phyloP scores from a whole-genome alignment of 768 basidiomycete species.

The Tylopilus plumbeoviolaceoides region DNA sequence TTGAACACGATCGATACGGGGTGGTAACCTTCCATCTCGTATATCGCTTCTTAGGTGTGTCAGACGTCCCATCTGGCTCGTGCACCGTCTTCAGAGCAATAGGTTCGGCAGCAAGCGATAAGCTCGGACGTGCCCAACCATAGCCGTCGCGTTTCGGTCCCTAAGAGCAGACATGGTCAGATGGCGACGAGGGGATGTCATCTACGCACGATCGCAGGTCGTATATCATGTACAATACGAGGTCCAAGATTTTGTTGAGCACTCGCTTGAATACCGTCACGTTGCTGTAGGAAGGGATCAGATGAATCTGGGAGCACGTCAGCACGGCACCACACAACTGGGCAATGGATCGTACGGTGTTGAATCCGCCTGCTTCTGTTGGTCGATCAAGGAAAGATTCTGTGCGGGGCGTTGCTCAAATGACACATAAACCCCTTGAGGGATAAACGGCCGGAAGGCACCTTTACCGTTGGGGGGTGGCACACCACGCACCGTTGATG shows the following conservation, averaged over 20 bases:
- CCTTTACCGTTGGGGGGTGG: slow-evolving; percentile 18
- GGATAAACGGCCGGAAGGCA: slow-evolving; percentile 44
- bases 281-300: slow-evolving; percentile 63
- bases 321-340: slow-evolving; percentile 5
- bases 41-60: too few relatives aligned
- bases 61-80: slow-evolving; percentile 65
- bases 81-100: slow-evolving; percentile 67
- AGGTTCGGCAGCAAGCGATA: slow-evolving; percentile 66
- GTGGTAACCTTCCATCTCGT: too few relatives aligned
- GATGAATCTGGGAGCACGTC: slow-evolving; percentile 54
- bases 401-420: too few relatives aligned
- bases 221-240: slow-evolving; percentile 61
- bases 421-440: slow-evolving; percentile 79
- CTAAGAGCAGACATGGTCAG: slow-evolving; percentile 9
- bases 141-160: slow-evolving; percentile 53
- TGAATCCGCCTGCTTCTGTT: slow-evolving; percentile 54
- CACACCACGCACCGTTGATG: too few relatives aligned
- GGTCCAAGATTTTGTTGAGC: slow-evolving; percentile 12
- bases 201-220: slow-evolving; percentile 60
- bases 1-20: slow-evolving; percentile 54
- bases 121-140: slow-evolving; percentile 58
- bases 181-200: neutral
- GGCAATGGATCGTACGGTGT: slow-evolving; percentile 13
- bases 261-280: slow-evolving; percentile 35
- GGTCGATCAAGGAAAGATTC: slow-evolving; percentile 50